These are phyloP conservation scores for Sclerotinia sclerotiorum DNA, from an alignment of 2,329 filamentous ascomycete species.

Conservation along the genomic window DNA sequence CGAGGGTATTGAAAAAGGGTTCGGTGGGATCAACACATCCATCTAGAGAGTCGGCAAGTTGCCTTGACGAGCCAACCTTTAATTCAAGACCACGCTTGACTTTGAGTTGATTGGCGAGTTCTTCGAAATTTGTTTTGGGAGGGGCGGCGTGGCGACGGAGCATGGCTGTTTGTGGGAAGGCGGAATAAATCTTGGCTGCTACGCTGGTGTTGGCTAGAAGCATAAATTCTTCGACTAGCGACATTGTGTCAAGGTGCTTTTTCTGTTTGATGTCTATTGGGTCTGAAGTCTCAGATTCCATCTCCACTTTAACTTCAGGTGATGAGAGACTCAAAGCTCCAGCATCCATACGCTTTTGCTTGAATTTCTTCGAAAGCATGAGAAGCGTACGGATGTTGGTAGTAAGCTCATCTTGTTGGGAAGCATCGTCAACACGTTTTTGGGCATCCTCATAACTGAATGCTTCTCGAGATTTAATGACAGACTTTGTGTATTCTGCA, in stretches of 20 bases:
- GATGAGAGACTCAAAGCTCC: constrained; percentile 93
- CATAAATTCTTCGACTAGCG: constrained; percentile 99
- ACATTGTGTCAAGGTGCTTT: constrained; percentile 90
- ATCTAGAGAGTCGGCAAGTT: constrained; percentile 91
- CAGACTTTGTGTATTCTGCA: constrained; percentile 92
- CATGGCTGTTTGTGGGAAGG: constrained; percentile 93
- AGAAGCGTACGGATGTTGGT: constrained; percentile 84
- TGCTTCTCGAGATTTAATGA: constrained; percentile 93
- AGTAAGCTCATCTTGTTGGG: constrained; percentile 86
- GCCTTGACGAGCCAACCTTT: constrained; percentile 80
- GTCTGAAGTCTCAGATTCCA: constrained; percentile 93
- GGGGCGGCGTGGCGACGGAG: constrained; percentile 89
- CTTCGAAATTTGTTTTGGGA: constrained; percentile 94
- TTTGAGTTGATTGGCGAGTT: constrained; percentile 85
- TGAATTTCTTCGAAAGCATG: constrained; percentile 86
- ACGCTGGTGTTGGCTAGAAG: constrained; percentile 96
- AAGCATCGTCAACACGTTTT: constrained; percentile 83
- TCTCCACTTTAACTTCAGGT: constrained; percentile 95
- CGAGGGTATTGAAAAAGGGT: constrained; percentile 97
- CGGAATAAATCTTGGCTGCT: constrained; percentile 82
- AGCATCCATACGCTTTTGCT: constrained; percentile 93
- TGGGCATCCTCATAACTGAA: constrained; percentile 98
- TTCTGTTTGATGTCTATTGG: constrained; percentile 97
- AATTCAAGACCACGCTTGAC: constrained; percentile 81
- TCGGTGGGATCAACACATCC: constrained; percentile 74